Percentiles rank a stretch among this genome's conserved stretches.
Conservation (phyloP, 2,329 filamentous ascomycete species). For the Fusarium camptoceras region DNA sequence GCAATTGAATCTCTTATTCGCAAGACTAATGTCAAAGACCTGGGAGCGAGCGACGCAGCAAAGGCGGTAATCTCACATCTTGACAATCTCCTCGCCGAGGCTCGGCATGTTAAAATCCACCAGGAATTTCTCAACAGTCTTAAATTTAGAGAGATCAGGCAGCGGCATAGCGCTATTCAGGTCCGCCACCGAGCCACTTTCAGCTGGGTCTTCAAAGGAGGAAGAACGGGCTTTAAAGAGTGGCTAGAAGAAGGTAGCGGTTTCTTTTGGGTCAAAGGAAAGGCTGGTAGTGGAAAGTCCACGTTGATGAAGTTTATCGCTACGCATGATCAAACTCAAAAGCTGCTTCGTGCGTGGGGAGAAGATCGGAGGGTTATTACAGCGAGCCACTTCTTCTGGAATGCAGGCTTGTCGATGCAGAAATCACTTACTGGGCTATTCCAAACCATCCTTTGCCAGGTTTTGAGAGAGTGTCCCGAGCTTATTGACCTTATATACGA, state of each 20-base stretch:
- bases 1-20: not conserved
- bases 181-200: not conserved
- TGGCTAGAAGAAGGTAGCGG: not conserved
- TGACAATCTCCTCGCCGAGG: not conserved
- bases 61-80: not conserved
- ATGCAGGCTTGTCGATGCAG: not conserved
- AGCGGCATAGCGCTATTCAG: not conserved
- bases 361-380: not conserved
- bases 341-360: not conserved
- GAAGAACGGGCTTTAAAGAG: not conserved
- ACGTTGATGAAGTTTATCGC: slow-evolving; percentile 26
- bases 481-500: not conserved
- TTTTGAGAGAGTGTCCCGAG: not conserved
- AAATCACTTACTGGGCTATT: slow-evolving; percentile 7
- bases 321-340: not conserved
- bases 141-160: not conserved
- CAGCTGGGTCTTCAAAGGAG: not conserved
- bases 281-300: slow-evolving; percentile 18
- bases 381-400: slow-evolving; percentile 13
- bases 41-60: not conserved
- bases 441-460: not conserved
- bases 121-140: not conserved
- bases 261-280: slow-evolving; percentile 18
- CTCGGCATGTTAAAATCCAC: not conserved
- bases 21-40: not conserved